A percentile compares a stretch with the other conserved stretches of the same genome.
Conservation (phyloP, 2,329 filamentous ascomycete genomes). For the Diaporthe eres region DNA sequence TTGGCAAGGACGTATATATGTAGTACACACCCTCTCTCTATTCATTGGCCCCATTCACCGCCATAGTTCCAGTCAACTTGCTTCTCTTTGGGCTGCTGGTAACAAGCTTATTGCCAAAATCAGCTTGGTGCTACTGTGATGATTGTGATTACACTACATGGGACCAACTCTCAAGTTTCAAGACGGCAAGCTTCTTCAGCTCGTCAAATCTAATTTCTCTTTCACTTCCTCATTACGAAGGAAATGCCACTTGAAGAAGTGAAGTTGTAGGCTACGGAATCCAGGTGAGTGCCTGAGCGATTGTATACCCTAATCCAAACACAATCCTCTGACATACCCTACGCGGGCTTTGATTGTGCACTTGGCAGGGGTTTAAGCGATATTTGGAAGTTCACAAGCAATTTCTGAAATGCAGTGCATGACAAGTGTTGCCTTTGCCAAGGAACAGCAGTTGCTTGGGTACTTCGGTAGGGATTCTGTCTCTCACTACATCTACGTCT, state of each 20-base stretch:
- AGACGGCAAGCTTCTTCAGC: neutral
- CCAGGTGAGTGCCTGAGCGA: neutral
- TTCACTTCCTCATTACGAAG: neutral
- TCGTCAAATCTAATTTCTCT: too few relatives aligned
- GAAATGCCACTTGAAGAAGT: neutral
- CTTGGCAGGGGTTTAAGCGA: slow-evolving; percentile 26
- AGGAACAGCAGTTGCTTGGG: neutral
- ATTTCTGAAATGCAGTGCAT: neutral
- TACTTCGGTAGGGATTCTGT: neutral
- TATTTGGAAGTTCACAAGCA: neutral
- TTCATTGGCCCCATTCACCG: too few relatives aligned
- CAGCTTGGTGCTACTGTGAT: too few relatives aligned
- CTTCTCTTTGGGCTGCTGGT: too few relatives aligned
- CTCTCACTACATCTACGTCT: neutral
- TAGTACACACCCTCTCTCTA: too few relatives aligned
- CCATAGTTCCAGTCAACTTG: neutral
- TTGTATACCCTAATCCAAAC: neutral
- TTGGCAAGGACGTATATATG: too few relatives aligned
- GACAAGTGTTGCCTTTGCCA: slow-evolving; percentile 3
- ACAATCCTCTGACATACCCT: neutral
- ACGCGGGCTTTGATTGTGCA: neutral
- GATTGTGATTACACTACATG: too few relatives aligned
- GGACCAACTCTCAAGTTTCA: neutral
- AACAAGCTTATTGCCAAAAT: neutral
- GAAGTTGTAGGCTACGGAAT: neutral